Percentiles rank a stretch among this genome's conserved stretches.
These are phyloP conservation scores for Fusarium neocosmosporiellum DNA, from an alignment of 2,329 filamentous ascomycete species.

Conservation along the genomic window DNA sequence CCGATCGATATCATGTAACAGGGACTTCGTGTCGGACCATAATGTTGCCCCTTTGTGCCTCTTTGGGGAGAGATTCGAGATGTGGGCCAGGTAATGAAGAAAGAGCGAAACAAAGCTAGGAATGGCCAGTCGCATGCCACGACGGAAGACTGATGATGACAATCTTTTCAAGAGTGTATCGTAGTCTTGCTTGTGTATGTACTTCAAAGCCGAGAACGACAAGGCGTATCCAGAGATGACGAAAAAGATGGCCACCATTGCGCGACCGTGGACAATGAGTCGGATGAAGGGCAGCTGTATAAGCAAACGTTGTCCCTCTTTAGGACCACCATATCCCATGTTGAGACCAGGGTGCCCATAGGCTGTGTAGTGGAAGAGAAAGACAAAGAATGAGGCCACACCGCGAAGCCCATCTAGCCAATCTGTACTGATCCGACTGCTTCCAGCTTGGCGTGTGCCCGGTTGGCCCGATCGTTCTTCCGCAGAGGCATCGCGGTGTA, in stretches of 20 bases:
- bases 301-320: background rate
- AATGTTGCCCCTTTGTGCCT: background rate
- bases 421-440: background rate
- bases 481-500: background rate
- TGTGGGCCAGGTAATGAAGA: background rate
- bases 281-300: background rate
- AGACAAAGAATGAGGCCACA: background rate
- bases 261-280: background rate
- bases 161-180: background rate
- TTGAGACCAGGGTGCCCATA: background rate
- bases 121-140: background rate
- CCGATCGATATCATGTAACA: background rate
- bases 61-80: background rate
- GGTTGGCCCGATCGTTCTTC: background rate
- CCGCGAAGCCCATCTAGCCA: background rate
- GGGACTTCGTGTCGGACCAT: background rate
- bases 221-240: background rate
- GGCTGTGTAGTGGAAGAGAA: background rate
- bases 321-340: background rate
- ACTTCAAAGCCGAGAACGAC: background rate
- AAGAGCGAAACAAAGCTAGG: background rate
- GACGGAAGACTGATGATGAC: background rate
- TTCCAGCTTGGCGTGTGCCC: background rate
- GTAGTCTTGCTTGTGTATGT: background rate
- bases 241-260: background rate